Conservation (phyloP, 2,329 filamentous ascomycete genomes). For the Nemania sp. region DNA sequence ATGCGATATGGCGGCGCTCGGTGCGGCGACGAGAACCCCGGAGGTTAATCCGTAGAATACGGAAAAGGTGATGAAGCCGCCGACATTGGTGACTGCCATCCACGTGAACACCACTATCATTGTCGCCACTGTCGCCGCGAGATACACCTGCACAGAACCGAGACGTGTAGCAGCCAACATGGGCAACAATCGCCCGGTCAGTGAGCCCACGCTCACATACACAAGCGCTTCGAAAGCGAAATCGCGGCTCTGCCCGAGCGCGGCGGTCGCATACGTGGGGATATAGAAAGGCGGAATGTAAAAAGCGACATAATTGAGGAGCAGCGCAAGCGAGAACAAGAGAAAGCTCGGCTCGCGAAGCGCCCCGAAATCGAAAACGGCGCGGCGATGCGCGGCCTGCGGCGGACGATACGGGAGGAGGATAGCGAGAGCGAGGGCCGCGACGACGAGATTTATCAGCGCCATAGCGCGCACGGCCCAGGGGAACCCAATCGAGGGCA, state of each 20-base stretch:
- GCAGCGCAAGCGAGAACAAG: conserved; percentile 6
- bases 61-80: conserved; percentile 30
- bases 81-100: conserved; percentile 49
- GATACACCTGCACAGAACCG: conserved; percentile 59
- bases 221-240: conserved; percentile 9
- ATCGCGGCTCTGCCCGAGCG: conserved; percentile 10
- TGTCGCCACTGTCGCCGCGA: conserved; percentile 47
- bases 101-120: conserved; percentile 56
- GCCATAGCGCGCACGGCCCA: conserved; percentile 8
- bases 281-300: conserved; percentile 14
- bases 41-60: conserved; percentile 32
- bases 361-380: not conserved
- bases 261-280: conserved; percentile 5
- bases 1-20: conserved; percentile 8
- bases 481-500: conserved; percentile 4
- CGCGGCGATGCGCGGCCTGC: conserved; percentile 1
- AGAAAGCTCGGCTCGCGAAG: conserved; percentile 10
- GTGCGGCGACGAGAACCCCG: conserved; percentile 27
- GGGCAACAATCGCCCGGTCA: conserved; percentile 57
- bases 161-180: conserved; percentile 56
- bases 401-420: conserved; percentile 1
- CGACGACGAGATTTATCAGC: conserved; percentile 4
- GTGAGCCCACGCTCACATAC: conserved; percentile 47
- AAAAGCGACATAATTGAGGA: conserved; percentile 11
- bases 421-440: conserved; percentile 5